Evolutionary conservation across 2,329 filamentous ascomycete species (phyloP).

Genomic region (Exophiala sp.): DNA sequence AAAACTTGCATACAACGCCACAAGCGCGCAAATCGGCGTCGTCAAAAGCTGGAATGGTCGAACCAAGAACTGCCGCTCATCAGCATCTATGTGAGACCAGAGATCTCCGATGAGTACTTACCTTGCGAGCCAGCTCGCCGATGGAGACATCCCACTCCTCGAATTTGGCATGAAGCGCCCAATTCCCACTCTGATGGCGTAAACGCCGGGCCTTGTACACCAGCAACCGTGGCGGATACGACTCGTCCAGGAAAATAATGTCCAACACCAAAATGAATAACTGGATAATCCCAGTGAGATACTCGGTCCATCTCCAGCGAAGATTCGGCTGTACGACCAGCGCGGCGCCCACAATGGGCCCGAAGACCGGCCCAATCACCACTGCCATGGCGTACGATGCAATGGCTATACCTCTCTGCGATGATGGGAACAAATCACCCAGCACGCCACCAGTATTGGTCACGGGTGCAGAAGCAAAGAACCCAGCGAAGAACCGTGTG

Average conservation of each 20-base stretch:
- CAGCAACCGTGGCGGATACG: slow-evolving; percentile 52
- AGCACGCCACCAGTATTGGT: slow-evolving; percentile 69
- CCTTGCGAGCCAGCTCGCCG: slow-evolving; percentile 42
- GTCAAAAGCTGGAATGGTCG: slow-evolving; percentile 48
- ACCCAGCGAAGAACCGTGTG: slow-evolving; percentile 54
- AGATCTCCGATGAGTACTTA: slow-evolving; percentile 22
- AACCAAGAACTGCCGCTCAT: slow-evolving; percentile 48
- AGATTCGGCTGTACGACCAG: slow-evolving; percentile 57
- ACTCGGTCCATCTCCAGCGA: slow-evolving; percentile 66
- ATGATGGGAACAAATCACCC: slow-evolving; percentile 61
- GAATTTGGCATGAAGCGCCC: slow-evolving; percentile 42
- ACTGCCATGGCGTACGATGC: slow-evolving; percentile 56
- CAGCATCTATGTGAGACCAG: too few species aligned
- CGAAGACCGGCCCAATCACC: slow-evolving; percentile 40
- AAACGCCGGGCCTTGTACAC: slow-evolving; percentile 49
- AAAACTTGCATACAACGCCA: slow-evolving; percentile 46
- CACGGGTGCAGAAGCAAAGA: slow-evolving; percentile 52
- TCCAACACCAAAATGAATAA: slow-evolving; percentile 56
- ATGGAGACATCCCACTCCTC: slow-evolving; percentile 40
- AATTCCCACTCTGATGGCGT: slow-evolving; percentile 48
- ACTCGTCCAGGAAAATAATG: slow-evolving; percentile 55
- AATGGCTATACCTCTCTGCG: slow-evolving; percentile 62
- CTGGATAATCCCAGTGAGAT: slow-evolving; percentile 61
- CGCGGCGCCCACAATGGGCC: slow-evolving; percentile 58
- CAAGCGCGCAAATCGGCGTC: slow-evolving; percentile 50